phyloP scores from a whole-genome alignment of 2,329 filamentous ascomycete genomes.

The Lasiodiplodia hormozganensis region DNA sequence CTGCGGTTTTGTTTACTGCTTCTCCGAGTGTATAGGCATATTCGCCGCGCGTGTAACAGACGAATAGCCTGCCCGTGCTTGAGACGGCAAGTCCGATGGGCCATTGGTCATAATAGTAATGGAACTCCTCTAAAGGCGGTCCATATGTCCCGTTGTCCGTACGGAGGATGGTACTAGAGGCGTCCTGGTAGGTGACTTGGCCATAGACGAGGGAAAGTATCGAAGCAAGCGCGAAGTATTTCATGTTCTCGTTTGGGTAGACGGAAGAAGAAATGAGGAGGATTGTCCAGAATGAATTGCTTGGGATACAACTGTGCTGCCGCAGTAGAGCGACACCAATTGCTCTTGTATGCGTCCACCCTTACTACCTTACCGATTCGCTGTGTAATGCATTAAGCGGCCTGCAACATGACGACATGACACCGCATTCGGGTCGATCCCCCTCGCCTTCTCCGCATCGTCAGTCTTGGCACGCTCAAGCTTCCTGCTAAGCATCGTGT shows the following conservation, averaged over 20 bases:
- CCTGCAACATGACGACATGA: conserved; percentile 27
- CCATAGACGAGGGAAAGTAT: not conserved
- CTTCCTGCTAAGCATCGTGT: conserved; percentile 2
- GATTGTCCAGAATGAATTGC: not conserved
- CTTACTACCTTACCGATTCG: not conserved
- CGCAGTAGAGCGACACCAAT: not conserved
- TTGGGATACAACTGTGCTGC: not conserved
- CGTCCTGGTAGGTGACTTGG: conserved; percentile 24
- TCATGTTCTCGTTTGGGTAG: not conserved
- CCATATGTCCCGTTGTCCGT: conserved; percentile 58
- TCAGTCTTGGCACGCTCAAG: conserved; percentile 2
- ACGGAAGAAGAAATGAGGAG: not conserved
- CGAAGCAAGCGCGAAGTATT: not conserved
- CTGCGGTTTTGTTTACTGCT: conserved; percentile 55
- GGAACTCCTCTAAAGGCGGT: conserved; percentile 56
- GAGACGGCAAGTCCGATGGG: conserved; percentile 59
- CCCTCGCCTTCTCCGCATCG: conserved; percentile 26
- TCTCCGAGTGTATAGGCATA: conserved; percentile 58
- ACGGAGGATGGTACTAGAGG: conserved; percentile 43
- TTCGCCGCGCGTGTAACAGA: conserved; percentile 56
- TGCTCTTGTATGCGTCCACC: not conserved
- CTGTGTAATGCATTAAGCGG: conserved; percentile 17
- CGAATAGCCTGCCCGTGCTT: conserved; percentile 56
- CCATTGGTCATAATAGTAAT: conserved; percentile 58
- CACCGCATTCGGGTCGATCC: conserved; percentile 20